Base-by-base conservation (phyloP, 2,329 filamentous ascomycete genomes). In the Phyllosticta paracitricarpa region DNA sequence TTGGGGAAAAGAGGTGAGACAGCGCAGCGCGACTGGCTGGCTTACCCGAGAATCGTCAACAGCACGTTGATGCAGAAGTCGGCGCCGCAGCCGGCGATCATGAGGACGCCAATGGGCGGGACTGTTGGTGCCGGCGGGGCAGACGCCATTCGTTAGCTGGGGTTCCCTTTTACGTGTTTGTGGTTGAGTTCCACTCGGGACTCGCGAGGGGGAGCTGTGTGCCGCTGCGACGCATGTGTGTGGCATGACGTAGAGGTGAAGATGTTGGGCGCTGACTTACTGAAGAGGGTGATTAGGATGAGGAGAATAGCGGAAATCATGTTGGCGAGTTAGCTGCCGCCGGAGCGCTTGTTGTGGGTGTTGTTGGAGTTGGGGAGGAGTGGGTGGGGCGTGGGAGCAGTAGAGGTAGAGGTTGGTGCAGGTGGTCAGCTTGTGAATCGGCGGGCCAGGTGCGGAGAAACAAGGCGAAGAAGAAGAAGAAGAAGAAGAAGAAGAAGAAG, bases 51-150 rank as follows among this genome's bases (percentile, higher is more conserved):
- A 19, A 78, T 54, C 1, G 78, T 80, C 12, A 80, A 71, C n/a
- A 70, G 67, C 57, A 79, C 74, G 69, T 79, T 79, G 69, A 80
- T 79, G 54, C 78, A 67, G 1, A 80, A 66, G 63, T 81, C 78
- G 24, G 73, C 72, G 63, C 78, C 77, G 68, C 78, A 81, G 63
- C 78, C 79, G n/a, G 78, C 73, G 56, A 80, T 72, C 61, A 77
- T 65, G 69, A 75, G 77, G 67, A 79, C 78, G 62, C 77, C 78
- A 12, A 80, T 64, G 22, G 78, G 78, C n/a, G 78, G 78, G 51
- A 79, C 76, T 78, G 65, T 25, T 17, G 17, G n/a, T 57, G 40
- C 19, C 19, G 19, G 19, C 19, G 19, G 19, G 19, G 19, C 19
- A 22, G 19, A 30, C 56, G 28, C 51, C 54, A 52, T 12, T 53